Conservation (phyloP, 2,329 filamentous ascomycete genomes). For the Trichoderma oligosporum region DNA sequence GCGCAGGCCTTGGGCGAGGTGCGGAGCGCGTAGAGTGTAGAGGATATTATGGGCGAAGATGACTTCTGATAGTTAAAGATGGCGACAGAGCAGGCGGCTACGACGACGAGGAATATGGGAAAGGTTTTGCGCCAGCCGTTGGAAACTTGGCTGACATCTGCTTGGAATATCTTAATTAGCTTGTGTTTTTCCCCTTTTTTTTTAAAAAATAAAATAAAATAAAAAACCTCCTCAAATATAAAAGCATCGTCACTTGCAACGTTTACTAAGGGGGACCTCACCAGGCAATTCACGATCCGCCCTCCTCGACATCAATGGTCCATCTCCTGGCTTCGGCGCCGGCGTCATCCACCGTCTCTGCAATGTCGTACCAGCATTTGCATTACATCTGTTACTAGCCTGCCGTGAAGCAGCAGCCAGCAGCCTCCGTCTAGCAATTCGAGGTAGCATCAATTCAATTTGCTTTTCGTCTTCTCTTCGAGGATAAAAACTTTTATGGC, state of each 20-base stretch:
- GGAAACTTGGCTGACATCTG: slow-evolving; percentile 41
- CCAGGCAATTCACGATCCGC: slow-evolving; percentile 64
- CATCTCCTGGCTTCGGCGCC: slow-evolving; percentile 56
- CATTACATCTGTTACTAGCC: slow-evolving; percentile 17
- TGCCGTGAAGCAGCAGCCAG: slow-evolving; percentile 24
- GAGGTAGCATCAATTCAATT: slow-evolving; percentile 22
- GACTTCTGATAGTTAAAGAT: slow-evolving; percentile 99
- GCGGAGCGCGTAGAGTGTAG: slow-evolving; percentile 86
- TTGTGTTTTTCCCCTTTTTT: background rate
- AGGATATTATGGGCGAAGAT: slow-evolving; percentile 79
- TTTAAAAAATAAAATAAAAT: background rate
- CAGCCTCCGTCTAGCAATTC: slow-evolving; percentile 26
- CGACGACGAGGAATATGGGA: slow-evolving; percentile 72
- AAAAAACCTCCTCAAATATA: background rate
- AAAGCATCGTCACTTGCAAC: background rate
- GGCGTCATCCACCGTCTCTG: slow-evolving; percentile 50
- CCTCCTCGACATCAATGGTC: slow-evolving; percentile 61
- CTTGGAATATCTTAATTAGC: background rate
- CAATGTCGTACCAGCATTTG: background rate
- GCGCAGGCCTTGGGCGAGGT: slow-evolving; percentile 72
- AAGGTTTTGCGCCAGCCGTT: slow-evolving; percentile 69
- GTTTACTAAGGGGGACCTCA: slow-evolving; percentile 29
- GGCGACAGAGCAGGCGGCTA: slow-evolving; percentile 68
- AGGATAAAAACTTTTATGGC: background rate
- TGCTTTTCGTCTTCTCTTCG: background rate